Base-by-base conservation (phyloP, 2,329 filamentous ascomycete genomes). In the Calcarisporium arbuscula region DNA sequence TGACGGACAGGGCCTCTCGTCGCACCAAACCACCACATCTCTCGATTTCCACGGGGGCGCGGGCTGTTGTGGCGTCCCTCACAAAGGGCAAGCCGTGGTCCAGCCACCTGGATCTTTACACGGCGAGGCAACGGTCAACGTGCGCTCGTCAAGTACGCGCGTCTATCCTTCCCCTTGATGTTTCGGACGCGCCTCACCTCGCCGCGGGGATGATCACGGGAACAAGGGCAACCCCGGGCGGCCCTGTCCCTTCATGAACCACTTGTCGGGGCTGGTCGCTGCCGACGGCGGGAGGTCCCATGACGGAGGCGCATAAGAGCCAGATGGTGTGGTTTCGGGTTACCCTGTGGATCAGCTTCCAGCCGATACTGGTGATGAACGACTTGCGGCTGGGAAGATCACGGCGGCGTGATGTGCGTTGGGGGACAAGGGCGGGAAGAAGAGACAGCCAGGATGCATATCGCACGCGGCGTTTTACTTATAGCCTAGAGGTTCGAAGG, bases 301-400 rank as follows among this genome's bases (percentile, higher is more conserved):
- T 98, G 92, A 88, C 85, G 2, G 71, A 74, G 35, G 90, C 85
- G 19, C 92, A 98, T 65, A 70, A 79, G 62, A 95, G 88, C 59
- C 92, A 98, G 71, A 98, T 98, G 92, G 77, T 85, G 23, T 98
- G 92, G 92, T 98, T 96, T 56, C 77, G 92, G 7, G n/a, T n/a
- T n/a, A 96, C 88, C 75, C 86, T 88, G 4, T 98, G 89, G 88
- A 95, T 98, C 53, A 72, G 77, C 0, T 57, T 95, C 38, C 92
- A 88, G 51, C 72, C 92, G 41, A 98, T 96, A 62, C 96, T 98
- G 92, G 74, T 88, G 38, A 74, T 96, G 20, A 98, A 98, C 60
- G 89, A 96, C 57, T 56, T 98, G 60, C 73, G 68, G 52, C 56
- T 75, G 20, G 71, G 44, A 62, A 61, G 39, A 50, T 56, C 25